phyloP scores from a whole-genome alignment of 2,329 filamentous ascomycete genomes.

The Pyrenophora seminiperda region DNA sequence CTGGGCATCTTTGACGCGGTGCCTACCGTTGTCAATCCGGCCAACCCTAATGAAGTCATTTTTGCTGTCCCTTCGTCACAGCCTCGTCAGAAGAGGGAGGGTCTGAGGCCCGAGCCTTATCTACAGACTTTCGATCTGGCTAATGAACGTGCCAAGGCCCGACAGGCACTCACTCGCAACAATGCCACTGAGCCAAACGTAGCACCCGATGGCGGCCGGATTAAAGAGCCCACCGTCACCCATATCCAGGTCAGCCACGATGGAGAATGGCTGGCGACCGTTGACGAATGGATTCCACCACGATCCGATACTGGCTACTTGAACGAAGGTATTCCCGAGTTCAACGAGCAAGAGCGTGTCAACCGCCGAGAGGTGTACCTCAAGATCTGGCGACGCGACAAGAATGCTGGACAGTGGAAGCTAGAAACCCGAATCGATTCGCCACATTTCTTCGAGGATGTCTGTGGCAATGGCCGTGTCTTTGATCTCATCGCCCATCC shows the following conservation, averaged over 20 bases:
- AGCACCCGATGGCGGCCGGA: conserved; percentile 70
- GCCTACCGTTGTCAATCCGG: conserved; percentile 51
- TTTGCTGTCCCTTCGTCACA: conserved; percentile 60
- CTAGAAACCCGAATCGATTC: conserved; percentile 82
- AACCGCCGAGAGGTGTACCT: conserved; percentile 74
- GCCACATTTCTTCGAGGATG: conserved; percentile 68
- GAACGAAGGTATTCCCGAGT: conserved; percentile 48
- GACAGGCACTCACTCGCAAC: conserved; percentile 86
- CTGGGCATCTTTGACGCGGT: conserved; percentile 34
- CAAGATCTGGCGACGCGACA: conserved; percentile 84
- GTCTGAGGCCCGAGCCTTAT: conserved; percentile 58
- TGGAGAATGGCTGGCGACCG: conserved; percentile 86
- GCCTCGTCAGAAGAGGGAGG: conserved; percentile 40
- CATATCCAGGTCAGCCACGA: conserved; percentile 77
- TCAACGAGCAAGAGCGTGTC: conserved; percentile 52
- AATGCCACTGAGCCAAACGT: conserved; percentile 82
- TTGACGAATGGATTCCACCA: conserved; percentile 88
- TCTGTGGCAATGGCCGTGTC: conserved; percentile 60
- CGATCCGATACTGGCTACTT: conserved; percentile 68
- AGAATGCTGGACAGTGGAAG: conserved; percentile 64
- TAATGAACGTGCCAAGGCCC: conserved; percentile 75
- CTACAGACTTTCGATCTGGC: conserved; percentile 89
- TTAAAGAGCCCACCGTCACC: conserved; percentile 78
- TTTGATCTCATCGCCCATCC: conserved; percentile 77
- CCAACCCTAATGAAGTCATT: conserved; percentile 49